Evolutionary conservation across 2,329 filamentous ascomycete species (phyloP).

Genomic region (Nothopassalora personata): DNA sequence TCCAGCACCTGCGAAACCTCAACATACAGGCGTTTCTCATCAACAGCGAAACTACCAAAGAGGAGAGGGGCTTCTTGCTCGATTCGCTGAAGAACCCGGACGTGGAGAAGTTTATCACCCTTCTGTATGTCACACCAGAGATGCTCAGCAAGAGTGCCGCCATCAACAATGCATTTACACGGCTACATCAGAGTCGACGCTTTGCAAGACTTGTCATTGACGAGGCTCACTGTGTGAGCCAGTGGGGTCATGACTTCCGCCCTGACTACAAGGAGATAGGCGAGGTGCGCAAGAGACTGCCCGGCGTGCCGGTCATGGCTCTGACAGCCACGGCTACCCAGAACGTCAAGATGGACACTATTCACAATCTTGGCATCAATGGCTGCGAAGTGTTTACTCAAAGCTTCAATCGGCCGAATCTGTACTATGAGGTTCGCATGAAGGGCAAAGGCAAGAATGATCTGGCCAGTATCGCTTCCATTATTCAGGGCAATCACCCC

Average conservation of each 20-base stretch:
- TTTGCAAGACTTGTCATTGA: constrained; percentile 93
- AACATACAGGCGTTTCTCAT: constrained; percentile 75
- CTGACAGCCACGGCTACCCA: constrained; percentile 91
- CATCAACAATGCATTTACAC: constrained; percentile 61
- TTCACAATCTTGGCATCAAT: constrained; percentile 80
- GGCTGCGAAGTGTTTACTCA: constrained; percentile 76
- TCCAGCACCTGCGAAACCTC: constrained; percentile 69
- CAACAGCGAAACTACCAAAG: constrained; percentile 66
- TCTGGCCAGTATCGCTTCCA: constrained; percentile 51
- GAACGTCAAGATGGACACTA: constrained; percentile 87
- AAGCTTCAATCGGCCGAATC: constrained; percentile 94
- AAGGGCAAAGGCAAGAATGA: constrained; percentile 56
- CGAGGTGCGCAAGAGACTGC: constrained; percentile 64
- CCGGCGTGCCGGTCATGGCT: constrained; percentile 83
- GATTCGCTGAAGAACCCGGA: constrained; percentile 55
- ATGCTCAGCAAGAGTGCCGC: constrained; percentile 80
- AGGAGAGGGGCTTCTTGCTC: constrained; percentile 63
- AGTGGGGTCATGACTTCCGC: constrained; percentile 98
- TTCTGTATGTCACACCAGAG: constrained; percentile 94
- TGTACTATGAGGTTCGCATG: constrained; percentile 75
- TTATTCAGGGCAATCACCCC: constrained; percentile 66
- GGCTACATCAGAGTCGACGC: constrained; percentile 63
- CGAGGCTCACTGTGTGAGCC: constrained; percentile 97
- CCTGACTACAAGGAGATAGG: constrained; percentile 90
- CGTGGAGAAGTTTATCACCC: constrained; percentile 71